Base-by-base conservation (phyloP, 345 rosid species). In the Euclidium syriacum region DNA sequence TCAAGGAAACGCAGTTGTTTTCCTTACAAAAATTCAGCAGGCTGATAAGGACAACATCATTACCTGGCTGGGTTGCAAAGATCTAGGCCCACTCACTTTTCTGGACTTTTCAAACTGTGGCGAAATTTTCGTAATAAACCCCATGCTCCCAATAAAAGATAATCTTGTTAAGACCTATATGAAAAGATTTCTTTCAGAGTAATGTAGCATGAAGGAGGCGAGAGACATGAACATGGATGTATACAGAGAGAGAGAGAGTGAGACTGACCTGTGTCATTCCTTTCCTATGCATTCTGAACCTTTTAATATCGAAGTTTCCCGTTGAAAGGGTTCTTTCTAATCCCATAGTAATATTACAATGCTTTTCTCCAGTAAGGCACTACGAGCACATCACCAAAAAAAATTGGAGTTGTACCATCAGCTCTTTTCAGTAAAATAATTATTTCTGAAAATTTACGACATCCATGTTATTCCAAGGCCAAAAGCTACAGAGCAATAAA, bases 11-110 rank as follows among this genome's bases (percentile, higher is more conserved):
- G 51, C 11, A 55, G 39, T 27, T 40, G 51, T 51, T 50, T 8
- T 19, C 18, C 36, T 14, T 2, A 35, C 26, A 60, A 39, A 11
- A 57, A 9, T 27, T 26, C 15, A 36, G 11, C 5, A 38, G 10
- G 25, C 38, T 58, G 14, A 61, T 68, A 41, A 55, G 34, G 46
- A 73, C 7, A 67, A 30, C 6, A 72, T 16, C 14, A 52, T 67
- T 73, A 92, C 96, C 89, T 92, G 97, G 71, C 97, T 92, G 39
- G 98, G 98, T 75, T 92, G 97, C 82, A 92, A 82, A 15, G 98
- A 96, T 75, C 97, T 85, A 17, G 97, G 97, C 76, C 98, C 98
- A 80, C 98, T 89, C 47, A 89, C 98, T 92, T 92, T 92, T 75
- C 95, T 87, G 19, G 98, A 92, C 82, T 89, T 92, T 77, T 89